Conservation (phyloP, 2,329 filamentous ascomycete genomes). For the Sporothrix inflata region DNA sequence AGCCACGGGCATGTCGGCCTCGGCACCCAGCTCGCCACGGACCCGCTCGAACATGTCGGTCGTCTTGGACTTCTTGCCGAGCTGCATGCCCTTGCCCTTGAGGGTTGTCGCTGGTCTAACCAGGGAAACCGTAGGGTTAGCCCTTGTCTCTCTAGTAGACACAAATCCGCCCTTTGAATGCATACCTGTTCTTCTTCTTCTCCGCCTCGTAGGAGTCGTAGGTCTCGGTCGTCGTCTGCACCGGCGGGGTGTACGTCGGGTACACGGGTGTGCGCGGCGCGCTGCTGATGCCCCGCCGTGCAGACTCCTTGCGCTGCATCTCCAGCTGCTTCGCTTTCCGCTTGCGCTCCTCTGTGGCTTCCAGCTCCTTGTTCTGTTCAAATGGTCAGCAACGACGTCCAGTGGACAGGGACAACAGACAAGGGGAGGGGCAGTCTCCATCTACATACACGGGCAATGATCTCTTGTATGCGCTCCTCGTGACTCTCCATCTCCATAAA, state of each 20-base stretch:
- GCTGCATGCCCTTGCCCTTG: constrained; percentile 97
- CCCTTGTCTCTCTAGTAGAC: constrained; percentile 17
- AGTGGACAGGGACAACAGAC: neutral
- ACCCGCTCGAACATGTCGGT: constrained; percentile 98
- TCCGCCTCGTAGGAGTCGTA: constrained; percentile 96
- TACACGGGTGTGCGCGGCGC: constrained; percentile 79
- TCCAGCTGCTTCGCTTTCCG: constrained; percentile 98
- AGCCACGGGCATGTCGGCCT: constrained; percentile 80
- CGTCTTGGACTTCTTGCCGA: constrained; percentile 98
- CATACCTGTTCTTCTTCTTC: constrained; percentile 92
- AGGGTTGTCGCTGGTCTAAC: constrained; percentile 54
- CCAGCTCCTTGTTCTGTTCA: constrained; percentile 90
- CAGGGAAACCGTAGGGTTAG: neutral
- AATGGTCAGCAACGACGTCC: neutral
- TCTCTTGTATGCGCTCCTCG: constrained; percentile 98
- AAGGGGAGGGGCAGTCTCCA: neutral
- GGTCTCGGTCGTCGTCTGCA: constrained; percentile 73
- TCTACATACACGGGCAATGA: constrained; percentile 77
- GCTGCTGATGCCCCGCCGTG: constrained; percentile 61
- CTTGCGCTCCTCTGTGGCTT: constrained; percentile 97
- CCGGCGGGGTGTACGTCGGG: constrained; percentile 78
- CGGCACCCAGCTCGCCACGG: constrained; percentile 84
- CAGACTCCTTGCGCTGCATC: constrained; percentile 96
- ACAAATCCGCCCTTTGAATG: no score
- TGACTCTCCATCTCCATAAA: constrained; percentile 99